Base-by-base conservation (phyloP, 345 rosid genomes). In the Salix viminalis region DNA sequence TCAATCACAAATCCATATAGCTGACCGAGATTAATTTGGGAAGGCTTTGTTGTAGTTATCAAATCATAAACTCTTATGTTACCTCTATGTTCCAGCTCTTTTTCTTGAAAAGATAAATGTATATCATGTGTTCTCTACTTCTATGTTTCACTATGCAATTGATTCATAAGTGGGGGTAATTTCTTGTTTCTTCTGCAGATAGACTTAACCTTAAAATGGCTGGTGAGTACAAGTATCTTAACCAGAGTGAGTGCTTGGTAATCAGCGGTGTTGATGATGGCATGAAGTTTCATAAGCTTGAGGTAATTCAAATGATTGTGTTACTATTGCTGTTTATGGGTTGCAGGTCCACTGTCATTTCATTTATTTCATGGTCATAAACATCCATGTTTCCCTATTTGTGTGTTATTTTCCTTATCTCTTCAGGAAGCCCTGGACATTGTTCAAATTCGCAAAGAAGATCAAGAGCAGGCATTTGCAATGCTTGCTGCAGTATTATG, bases 401-500 rank as follows among this genome's bases (percentile, higher is more conserved):
- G 70, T 60, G 30, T 24, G 34, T 30, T 37, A 75, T 34, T 82
- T 78, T 82, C 9, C 75, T 72, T 65, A 58, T 70, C 75, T 79
- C 71, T 70, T 66, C 85, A 96, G 99, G 89, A 91, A 81, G 96
- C 98, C 61, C 79, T 96, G 75, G 92, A 88, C 78, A 83, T 83
- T 71, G 86, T 93, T 83, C 91, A 86, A 67, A 92, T 93, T 80
- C 66, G 81, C 67, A 89, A 87, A 84, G 91, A 90, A 69, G 92
- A 90, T 78, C 97, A 92, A 83, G 98, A 92, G 75, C 87, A 86
- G 67, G 84, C 80, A 58, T 96, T 93, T 88, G 78, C 90, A 70
- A 81, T 92, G 88, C 93, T 96, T 83, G 96, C 96, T n/a, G 92
- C 91, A 7, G 89, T 96, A 42, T 81, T 96, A 64, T 93, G 98